Conservation (phyloP, 2,329 filamentous ascomycete species). For the Apiospora malaysiana region DNA sequence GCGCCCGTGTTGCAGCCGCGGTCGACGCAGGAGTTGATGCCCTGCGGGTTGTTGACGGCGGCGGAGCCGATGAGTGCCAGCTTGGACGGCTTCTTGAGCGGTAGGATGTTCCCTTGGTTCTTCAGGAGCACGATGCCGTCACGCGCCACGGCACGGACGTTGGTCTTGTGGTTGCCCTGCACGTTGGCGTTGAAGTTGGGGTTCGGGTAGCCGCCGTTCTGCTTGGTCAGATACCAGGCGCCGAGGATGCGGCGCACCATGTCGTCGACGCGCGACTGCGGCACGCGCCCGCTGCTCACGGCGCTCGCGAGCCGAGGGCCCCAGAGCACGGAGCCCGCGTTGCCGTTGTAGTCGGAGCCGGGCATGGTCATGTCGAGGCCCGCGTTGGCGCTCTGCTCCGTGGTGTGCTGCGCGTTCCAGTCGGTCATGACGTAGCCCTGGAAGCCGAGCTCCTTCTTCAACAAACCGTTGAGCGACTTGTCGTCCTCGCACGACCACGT, state of each 20-base stretch:
- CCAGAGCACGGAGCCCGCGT: slow-evolving; percentile 60
- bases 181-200: slow-evolving; percentile 61
- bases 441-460: slow-evolving; percentile 79
- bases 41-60: slow-evolving; percentile 63
- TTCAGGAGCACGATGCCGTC: slow-evolving; percentile 72
- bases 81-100: slow-evolving; percentile 58
- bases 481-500: slow-evolving; percentile 72
- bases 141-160: slow-evolving; percentile 61
- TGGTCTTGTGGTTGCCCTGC: slow-evolving; percentile 65
- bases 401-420: slow-evolving; percentile 79
- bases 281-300: slow-evolving; percentile 63
- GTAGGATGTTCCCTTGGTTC: slow-evolving; percentile 63
- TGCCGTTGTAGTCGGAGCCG: slow-evolving; percentile 65
- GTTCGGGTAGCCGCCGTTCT: slow-evolving; percentile 56
- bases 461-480: slow-evolving; percentile 62
- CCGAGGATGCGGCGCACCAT: slow-evolving; percentile 70
- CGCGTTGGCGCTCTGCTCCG: slow-evolving; percentile 66
- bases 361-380: slow-evolving; percentile 87
- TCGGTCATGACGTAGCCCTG: slow-evolving; percentile 65
- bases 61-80: slow-evolving; percentile 69
- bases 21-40: slow-evolving; percentile 68
- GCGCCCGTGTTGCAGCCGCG: slow-evolving; percentile 65
- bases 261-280: slow-evolving; percentile 67
- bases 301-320: slow-evolving; percentile 58
- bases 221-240: slow-evolving; percentile 63